Base-by-base conservation (phyloP, 2,329 filamentous ascomycete species). In the Chrysoporthe austroafricana region DNA sequence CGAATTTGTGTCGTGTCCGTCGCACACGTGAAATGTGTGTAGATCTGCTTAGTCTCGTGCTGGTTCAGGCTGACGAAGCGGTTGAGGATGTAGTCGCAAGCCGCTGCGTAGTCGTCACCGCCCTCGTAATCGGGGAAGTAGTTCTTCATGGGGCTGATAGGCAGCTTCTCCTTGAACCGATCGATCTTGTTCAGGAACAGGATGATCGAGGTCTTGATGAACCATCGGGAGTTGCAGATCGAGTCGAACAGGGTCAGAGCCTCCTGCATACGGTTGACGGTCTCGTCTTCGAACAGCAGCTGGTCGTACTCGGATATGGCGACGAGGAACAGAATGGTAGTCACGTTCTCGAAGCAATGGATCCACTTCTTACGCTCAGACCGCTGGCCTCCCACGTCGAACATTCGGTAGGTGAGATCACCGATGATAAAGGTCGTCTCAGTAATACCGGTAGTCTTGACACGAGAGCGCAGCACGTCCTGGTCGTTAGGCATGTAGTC, bases 281-380 rank as follows among this genome's bases (percentile, higher is more conserved):
- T 97, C 85, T 97, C 94, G 77, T 97, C 94, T 79, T 97, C 94
- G 79, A 97, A 97, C 58, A 97, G 87, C 70, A 97, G 85, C 83
- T 97, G 94, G 79, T 97, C 94, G 84, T 97, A 97, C 81, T 97
- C 94, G 73, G 94, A 97, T 74, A 97, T 97, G 80, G 95, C 95
- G 73, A 97, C 95, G 66, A 97, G 84, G 89, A 97, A 97, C 50
- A 97, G 91, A 74, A 97, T 97, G 11, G 94, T 97, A 9, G 94
- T 97, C 76, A 97, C 94, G 75, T 97, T 97, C 84, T 97, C 94
- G 81, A 97, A 97, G 84, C 94, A 97, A 84, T 97, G 94, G 74
- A 97, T 97, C 94, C 94, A 97, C 88, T 97, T 97, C 91, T 97
- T 97, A 78, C 94, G 90, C 82, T 97, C 94, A 7, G 93, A 97